Evolutionary conservation across 257 asterid genomes (phyloP), one percentile per base, ranked within the genome.

Genomic region (Fraxinus excelsior): DNA sequence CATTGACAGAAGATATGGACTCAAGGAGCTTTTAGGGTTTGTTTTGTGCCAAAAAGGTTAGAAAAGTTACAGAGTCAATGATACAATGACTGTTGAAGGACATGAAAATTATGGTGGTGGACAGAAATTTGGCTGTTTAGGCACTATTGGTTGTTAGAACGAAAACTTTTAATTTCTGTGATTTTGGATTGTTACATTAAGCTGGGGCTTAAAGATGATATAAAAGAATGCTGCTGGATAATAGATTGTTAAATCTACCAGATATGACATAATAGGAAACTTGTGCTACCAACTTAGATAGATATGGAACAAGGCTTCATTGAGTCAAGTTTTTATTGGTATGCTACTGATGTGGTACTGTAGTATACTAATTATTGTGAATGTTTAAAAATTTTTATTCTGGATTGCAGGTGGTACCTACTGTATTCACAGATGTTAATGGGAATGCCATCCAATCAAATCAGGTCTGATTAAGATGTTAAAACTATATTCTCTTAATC

Each of bases 371-470:
- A 46, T 46, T 56, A 56, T 18, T 2, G 21, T 74, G 73, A 62
- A 72, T 70, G 34, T 74, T 70, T 70, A 44, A 68, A 4, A 0
- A 1, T 11, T 58, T 21, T 81, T 73, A 42, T 66, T 82, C 62
- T 81, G 58, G 77, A 44, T 77, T 89, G 86, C 91, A 96, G 98
- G 99, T 96, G 86, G 98, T 96, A 77, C 98, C 99, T 79, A 96
- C 98, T 72, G 91, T 89, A 29, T 96, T 90, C 90, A 96, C 96
- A 1, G 92, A 93, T 86, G 91, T 89, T 71, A 83, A 83, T 21
- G 97, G 94, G 35, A 88, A 93, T 66, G 75, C 88, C 21, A 93
- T 96, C 86, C 98, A 91, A 78, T 86, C 99, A 80, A 96, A 96
- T 84, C 99, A 96, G 98, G 99, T 96, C 60, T 72, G 62, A 6